Conservation (phyloP, 768 basidiomycete species). For the Lentinula lateritia region DNA sequence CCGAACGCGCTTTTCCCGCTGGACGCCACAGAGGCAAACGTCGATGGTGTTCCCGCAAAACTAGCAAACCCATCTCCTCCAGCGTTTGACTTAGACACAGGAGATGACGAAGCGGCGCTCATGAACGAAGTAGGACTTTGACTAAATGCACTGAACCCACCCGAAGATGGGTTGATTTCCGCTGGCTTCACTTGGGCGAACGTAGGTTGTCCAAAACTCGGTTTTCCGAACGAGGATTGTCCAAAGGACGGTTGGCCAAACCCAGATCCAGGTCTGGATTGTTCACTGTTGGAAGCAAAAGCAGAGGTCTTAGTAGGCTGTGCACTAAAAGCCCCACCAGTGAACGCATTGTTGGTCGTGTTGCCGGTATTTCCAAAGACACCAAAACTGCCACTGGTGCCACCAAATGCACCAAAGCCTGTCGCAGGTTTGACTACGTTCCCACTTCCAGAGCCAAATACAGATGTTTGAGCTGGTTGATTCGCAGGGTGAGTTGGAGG, state of each 20-base stretch:
- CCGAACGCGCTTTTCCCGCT: not conserved
- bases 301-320: constrained; percentile 8
- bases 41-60: constrained; percentile 16
- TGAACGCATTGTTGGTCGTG: constrained; percentile 20
- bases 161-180: not conserved
- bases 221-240: constrained; percentile 29
- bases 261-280: constrained; percentile 14
- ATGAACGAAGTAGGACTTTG: not conserved
- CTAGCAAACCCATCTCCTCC: constrained; percentile 7
- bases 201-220: constrained; percentile 25
- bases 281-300: constrained; percentile 13
- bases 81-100: constrained; percentile 12
- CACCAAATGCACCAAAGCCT: constrained; percentile 25
- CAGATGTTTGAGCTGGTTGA: constrained; percentile 12
- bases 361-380: constrained; percentile 27
- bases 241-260: constrained; percentile 33
- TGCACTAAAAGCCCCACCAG: constrained; percentile 25
- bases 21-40: constrained; percentile 19
- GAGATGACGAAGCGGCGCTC: not conserved
- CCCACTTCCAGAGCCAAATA: constrained; percentile 7
- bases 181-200: constrained; percentile 9
- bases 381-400: constrained; percentile 12
- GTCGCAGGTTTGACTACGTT: constrained; percentile 25
- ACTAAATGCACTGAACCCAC: constrained; percentile 8
- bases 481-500: constrained; percentile 19